Percentiles rank a stretch among this genome's conserved stretches.
Conservation (phyloP, 1,284 basidiomycete genomes). For the Ganoderma resinaceum region DNA sequence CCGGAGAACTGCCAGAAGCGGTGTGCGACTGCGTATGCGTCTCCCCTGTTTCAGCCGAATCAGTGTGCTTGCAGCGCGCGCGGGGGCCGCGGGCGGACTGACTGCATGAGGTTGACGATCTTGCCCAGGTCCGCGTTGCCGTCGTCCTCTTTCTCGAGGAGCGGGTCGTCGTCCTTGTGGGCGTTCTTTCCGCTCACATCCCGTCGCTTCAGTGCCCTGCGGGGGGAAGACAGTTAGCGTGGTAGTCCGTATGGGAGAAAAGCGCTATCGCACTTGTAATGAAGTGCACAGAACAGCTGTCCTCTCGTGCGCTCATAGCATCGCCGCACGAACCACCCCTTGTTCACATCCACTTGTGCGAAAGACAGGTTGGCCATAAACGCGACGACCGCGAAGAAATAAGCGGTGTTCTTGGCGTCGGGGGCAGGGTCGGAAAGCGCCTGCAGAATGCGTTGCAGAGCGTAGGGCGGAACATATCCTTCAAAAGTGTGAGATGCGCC, state of each 20-base stretch:
- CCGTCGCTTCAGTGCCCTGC: conserved; percentile 58
- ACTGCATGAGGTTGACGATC: conserved; percentile 79
- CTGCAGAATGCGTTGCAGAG: conserved; percentile 64
- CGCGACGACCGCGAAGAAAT: conserved; percentile 71
- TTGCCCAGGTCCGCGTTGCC: conserved; percentile 69
- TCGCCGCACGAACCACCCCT: conserved; percentile 68
- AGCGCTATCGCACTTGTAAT: conserved; percentile 55
- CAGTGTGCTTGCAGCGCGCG: background rate
- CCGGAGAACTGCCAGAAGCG: conserved; percentile 76
- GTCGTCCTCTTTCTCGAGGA: conserved; percentile 47
- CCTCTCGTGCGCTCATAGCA: conserved; percentile 74
- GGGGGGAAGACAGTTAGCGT: background rate
- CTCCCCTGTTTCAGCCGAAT: conserved; percentile 52
- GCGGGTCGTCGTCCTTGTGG: conserved; percentile 42
- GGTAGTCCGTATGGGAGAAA: background rate
- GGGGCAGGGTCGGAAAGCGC: conserved; percentile 54
- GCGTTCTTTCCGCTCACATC: conserved; percentile 64
- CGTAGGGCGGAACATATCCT: conserved; percentile 66
- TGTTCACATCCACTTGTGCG: conserved; percentile 71
- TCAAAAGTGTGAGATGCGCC: conserved; percentile 19
- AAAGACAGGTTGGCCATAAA: conserved; percentile 75
- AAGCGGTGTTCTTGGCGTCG: conserved; percentile 62
- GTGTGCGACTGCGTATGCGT: conserved; percentile 74
- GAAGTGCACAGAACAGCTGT: conserved; percentile 74
- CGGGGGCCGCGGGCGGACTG: conserved; percentile 32